Evolutionary conservation across 148 eudicot species (phyloP), one percentile per base, ranked within the genome.

Genomic region (Chenopodium album): DNA sequence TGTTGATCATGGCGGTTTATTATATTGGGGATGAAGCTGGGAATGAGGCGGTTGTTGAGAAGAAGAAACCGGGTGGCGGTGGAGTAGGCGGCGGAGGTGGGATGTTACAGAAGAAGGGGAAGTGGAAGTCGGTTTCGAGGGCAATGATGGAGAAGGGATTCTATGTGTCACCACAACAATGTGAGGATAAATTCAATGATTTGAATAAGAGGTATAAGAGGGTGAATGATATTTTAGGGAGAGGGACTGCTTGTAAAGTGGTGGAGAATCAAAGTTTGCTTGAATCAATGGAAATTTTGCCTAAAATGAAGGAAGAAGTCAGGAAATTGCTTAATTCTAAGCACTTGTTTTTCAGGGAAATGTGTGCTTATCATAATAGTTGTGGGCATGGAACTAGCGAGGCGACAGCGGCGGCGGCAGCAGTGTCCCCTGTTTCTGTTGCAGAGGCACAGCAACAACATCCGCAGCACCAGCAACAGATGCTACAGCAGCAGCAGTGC

Each of bases 61-160:
- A 89, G 89, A 88, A 88, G 86, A 90, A 90, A 79, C 10, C 80
- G 47, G 80, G 84, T 60, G 85, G 84, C 0, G 76, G 76, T 3
- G 73, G 62, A 17, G 62, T 11, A 50, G 14, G 74, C 0, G 80
- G 34, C 0, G 74, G 75, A 1, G 83, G 82, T 22, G 97, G 89
- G 60, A 62, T 85, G 17, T 75, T 92, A 82, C 97, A 93, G 90
- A 95, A 95, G 89, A 95, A 95, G 79, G 98, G 98, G 74, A 95
- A 95, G 54, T 95, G 98, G 98, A 95, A 95, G 78, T 95, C 98
- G 12, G 97, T 95, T 70, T 95, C 98, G 2, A 82, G 85, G 73
- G 98, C 98, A 2, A 92, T 95, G 98, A 89, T 92, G 94, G 98
- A 93, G 85, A 92, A 89, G 44, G 98, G 99, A 71, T 95, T 92